Conservation (phyloP, 441 rosid species). For the Isatis lusitanica region DNA sequence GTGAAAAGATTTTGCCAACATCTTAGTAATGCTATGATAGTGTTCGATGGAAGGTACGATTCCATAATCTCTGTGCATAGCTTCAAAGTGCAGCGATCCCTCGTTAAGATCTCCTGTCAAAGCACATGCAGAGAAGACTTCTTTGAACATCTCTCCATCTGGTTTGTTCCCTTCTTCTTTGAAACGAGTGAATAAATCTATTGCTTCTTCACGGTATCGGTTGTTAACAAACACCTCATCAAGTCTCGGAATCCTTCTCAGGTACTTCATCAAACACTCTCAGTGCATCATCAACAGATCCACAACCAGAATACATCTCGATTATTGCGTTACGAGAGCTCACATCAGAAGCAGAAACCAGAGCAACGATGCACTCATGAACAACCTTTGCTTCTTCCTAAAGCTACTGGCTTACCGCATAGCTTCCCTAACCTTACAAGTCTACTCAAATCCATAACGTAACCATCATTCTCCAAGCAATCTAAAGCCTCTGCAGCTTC, state of each 20-base stretch:
- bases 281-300: conserved; percentile 48
- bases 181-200: conserved; percentile 59
- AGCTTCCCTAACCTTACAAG: neutral
- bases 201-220: conserved; percentile 65
- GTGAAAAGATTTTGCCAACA: conserved; percentile 47
- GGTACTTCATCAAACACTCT: conserved; percentile 31
- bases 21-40: conserved; percentile 49
- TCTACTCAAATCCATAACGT: neutral
- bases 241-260: conserved; percentile 46
- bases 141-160: conserved; percentile 36
- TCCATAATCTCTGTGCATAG: conserved; percentile 60
- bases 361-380: neutral
- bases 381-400: neutral
- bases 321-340: neutral
- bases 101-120: conserved; percentile 32
- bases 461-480: neutral
- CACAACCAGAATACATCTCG: conserved; percentile 50
- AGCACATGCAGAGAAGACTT: neutral
- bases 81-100: conserved; percentile 62
- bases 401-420: neutral
- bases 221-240: conserved; percentile 56
- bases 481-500: neutral
- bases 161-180: conserved; percentile 61
- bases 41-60: conserved; percentile 63
- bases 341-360: neutral